Base-by-base conservation (phyloP, 495 filamentous ascomycete species). In the Rhypophila decipiens region DNA sequence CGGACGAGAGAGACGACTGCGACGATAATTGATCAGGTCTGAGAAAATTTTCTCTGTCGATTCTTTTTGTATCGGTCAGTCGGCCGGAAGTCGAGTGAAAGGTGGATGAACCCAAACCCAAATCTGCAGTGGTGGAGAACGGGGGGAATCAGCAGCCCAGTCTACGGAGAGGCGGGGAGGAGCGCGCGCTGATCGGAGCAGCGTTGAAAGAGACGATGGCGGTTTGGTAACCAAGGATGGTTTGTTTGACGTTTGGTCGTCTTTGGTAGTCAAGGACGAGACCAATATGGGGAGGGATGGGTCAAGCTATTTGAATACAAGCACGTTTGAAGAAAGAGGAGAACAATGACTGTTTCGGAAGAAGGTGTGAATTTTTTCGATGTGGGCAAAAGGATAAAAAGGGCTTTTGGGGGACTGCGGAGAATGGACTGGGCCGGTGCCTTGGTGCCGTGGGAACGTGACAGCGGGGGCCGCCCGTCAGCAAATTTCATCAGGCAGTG, bases 51-150 rank as follows among this genome's bases (percentile, higher is more conserved):
- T 56, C 50, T 45, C 40, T 36, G 40, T 24, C 17, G 22, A 33
- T 45, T 15, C 50, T 45, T 43, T 36, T 44, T 24, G 19, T 36
- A 33, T 45, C 24, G 42, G 24, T 41, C 37, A 19, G 37, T n/a
- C 18, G 37, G 37, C 11, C n/a, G 22, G 45, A 44, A 41, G 44
- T 47, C 21, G 44, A 42, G 39, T 41, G 47, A 44, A 50, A 36
- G 43, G 47, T 39, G 51, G 51, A 54, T 51, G 52, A 46, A 31
- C 44, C 46, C 52, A 42, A 45, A n/a, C 15, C 41, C 27, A 31
- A 13, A 31, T 36, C 18, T 11, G 21, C 10, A 37, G 23, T 21
- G 43, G 11, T 23, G 13, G 29, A 24, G 31, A 4, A 33, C 24
- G 12, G 17, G n/a, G n/a, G n/a, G n/a, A n/a, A n/a, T n/a, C n/a